phyloP scores from a whole-genome alignment of 306 rosid species.

The Gastrolobium villosum region DNA sequence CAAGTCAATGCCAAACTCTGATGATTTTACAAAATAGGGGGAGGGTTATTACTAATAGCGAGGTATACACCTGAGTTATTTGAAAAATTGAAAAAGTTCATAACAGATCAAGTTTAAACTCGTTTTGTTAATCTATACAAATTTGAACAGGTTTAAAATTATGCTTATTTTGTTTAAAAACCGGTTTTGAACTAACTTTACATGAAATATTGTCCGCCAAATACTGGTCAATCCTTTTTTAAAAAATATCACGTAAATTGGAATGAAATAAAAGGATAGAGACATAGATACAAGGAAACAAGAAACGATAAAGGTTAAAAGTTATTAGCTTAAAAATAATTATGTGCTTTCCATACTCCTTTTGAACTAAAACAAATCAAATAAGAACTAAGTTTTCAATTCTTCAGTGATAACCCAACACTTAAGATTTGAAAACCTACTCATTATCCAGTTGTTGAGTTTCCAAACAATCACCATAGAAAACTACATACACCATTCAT shows the following conservation, averaged over 20 bases:
- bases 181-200: neutral
- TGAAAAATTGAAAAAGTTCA: conserved; percentile 1
- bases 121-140: neutral
- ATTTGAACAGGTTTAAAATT: neutral
- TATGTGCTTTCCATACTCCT: neutral
- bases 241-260: conserved; percentile 7
- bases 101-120: neutral
- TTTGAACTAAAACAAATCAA: conserved; percentile 1
- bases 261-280: neutral
- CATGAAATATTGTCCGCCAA: neutral
- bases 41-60: conserved; percentile 2
- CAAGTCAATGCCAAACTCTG: neutral
- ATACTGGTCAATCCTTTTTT: too few relatives aligned
- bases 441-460: neutral
- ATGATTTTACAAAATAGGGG: conserved; percentile 22
- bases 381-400: neutral
- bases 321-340: neutral
- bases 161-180: neutral
- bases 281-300: conserved; percentile 7
- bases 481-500: neutral
- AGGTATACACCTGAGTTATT: neutral
- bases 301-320: conserved; percentile 4
- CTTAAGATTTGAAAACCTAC: neutral
- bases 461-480: neutral
- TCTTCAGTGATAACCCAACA: neutral